These are phyloP conservation scores for Wickerhamiella parazyma DNA, from an alignment of 805 yeast genomes.

Conservation along the genomic window DNA sequence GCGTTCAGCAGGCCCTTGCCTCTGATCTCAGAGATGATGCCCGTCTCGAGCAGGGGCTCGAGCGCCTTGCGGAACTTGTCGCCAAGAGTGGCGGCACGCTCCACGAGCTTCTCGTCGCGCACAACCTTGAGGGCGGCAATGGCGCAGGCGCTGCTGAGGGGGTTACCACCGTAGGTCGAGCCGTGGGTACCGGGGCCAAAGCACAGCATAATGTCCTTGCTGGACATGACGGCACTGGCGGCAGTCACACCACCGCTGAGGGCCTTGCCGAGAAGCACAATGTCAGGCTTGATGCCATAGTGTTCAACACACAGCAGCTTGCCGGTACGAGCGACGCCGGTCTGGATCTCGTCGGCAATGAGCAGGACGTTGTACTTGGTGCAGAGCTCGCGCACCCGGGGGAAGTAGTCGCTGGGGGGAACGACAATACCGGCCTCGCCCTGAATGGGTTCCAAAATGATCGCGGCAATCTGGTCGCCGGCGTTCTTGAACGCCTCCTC, in stretches of 20 bases:
- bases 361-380: slow-evolving; percentile 71
- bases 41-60: slow-evolving; percentile 27
- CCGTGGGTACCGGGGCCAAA: slow-evolving; percentile 95
- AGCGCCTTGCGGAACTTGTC: slow-evolving; percentile 42
- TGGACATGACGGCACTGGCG: slow-evolving; percentile 79
- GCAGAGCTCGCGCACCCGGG: slow-evolving; percentile 60
- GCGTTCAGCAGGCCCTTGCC: slow-evolving; percentile 85
- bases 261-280: slow-evolving; percentile 85
- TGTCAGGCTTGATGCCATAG: slow-evolving; percentile 72
- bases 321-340: slow-evolving; percentile 96
- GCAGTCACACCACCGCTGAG: slow-evolving; percentile 91
- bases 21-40: slow-evolving; percentile 49
- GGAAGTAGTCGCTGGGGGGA: slow-evolving; percentile 71
- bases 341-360: slow-evolving; percentile 94
- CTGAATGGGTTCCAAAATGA: slow-evolving; percentile 88
- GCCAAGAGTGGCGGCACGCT: slow-evolving; percentile 64
- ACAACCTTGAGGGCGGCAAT: slow-evolving; percentile 88
- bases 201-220: slow-evolving; percentile 78
- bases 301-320: slow-evolving; percentile 87
- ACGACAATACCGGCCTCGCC: slow-evolving; percentile 98
- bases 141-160: slow-evolving; percentile 84
- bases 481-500: slow-evolving; percentile 57
- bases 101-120: slow-evolving; percentile 71
- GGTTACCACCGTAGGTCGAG: slow-evolving; percentile 96
- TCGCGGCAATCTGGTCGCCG: slow-evolving; percentile 83